These are phyloP conservation scores for Carex kokanica DNA, from an alignment of 176 grass and related monocot species.

Conservation along the genomic window DNA sequence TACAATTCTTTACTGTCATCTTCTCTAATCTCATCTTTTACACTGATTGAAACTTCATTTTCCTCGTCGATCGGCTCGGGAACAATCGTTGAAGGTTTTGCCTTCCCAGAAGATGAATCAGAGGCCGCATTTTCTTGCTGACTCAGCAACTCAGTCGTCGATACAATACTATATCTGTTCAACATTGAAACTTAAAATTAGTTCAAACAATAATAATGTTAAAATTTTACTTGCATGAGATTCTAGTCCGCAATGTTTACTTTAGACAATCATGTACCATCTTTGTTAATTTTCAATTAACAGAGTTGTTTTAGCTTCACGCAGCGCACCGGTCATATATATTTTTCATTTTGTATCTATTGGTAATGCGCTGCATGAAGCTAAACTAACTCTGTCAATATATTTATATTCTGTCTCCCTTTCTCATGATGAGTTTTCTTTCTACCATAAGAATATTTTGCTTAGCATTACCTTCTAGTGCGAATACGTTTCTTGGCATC, in stretches of 20 bases:
- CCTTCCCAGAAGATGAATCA: slow-evolving; percentile 14
- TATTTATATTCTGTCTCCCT: too few species aligned
- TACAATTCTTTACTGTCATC: background rate
- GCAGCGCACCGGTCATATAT: too few species aligned
- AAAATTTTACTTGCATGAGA: background rate
- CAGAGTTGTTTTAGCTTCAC: too few species aligned
- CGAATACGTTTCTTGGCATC: slow-evolving; percentile 15
- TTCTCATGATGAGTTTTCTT: too few species aligned
- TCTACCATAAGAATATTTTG: too few species aligned
- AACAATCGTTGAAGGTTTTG: slow-evolving; percentile 16
- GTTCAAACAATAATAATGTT: background rate
- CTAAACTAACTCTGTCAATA: too few species aligned
- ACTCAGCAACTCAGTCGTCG: slow-evolving; percentile 19
- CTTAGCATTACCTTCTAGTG: background rate
- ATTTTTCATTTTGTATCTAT: too few species aligned
- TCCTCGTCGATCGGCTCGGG: slow-evolving; percentile 16
- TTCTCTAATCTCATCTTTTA: slow-evolving; percentile 7
- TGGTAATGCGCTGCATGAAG: too few species aligned
- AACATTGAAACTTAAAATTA: background rate
- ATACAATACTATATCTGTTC: slow-evolving; percentile 19
- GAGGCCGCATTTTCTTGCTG: background rate
- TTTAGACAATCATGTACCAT: too few species aligned
- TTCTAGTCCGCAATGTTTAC: too few species aligned
- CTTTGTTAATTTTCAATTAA: too few species aligned
- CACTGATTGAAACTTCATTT: background rate